phyloP scores from a whole-genome alignment of 2,329 filamentous ascomycete species.

The Cladosporium sp. region DNA sequence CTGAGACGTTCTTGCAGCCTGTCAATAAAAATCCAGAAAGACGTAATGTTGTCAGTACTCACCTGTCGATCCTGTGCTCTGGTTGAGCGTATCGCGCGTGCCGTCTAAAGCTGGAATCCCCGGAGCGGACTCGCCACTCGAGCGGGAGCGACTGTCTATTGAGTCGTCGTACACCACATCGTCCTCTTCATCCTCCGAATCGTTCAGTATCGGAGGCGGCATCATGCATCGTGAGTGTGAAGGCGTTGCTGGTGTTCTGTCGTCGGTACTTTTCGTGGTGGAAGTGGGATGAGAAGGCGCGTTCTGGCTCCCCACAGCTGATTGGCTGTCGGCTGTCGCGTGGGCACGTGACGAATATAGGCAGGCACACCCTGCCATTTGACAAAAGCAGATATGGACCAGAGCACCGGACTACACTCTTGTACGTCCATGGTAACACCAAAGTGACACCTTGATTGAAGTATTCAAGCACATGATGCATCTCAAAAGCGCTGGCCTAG shows the following conservation, averaged over 20 bases:
- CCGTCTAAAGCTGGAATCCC: slow-evolving; percentile 11
- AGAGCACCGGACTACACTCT: neutral
- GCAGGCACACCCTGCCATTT: neutral
- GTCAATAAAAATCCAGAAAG: neutral
- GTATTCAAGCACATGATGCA: neutral
- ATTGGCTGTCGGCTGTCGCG: neutral
- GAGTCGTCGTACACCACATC: slow-evolving; percentile 14
- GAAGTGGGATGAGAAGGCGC: neutral
- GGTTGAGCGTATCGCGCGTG: slow-evolving; percentile 14
- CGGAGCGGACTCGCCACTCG: slow-evolving; percentile 8
- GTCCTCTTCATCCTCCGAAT: slow-evolving; percentile 28
- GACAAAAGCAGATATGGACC: neutral
- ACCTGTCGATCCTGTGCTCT: slow-evolving; percentile 28
- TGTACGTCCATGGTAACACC: neutral
- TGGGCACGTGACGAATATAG: neutral
- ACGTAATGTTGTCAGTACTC: neutral
- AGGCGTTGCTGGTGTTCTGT: neutral
- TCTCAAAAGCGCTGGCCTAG: neutral
- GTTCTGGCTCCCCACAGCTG: neutral
- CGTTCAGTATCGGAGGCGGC: slow-evolving; percentile 20
- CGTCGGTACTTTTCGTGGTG: neutral
- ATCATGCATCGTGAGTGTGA: slow-evolving; percentile 9
- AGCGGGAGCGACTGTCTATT: neutral
- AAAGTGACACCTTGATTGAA: neutral
- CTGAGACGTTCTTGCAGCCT: slow-evolving; percentile 25